Evolutionary conservation across 768 basidiomycete species (phyloP).

Genomic region (Crassisporium funariophilum): DNA sequence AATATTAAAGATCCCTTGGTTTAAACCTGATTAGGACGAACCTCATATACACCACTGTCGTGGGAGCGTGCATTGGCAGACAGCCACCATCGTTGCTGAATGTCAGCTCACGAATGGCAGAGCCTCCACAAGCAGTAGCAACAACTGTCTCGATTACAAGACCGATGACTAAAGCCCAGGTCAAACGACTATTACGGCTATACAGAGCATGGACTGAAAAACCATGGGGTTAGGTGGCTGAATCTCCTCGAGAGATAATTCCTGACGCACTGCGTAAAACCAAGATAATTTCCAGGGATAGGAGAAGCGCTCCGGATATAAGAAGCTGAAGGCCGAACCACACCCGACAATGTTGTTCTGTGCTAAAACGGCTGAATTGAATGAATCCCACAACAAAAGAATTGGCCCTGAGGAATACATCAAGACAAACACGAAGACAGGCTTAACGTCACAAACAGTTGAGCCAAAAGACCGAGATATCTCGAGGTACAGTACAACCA

Average conservation of each 20-base stretch:
- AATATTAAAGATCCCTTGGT: neutral
- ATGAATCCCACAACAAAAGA: constrained; percentile 11
- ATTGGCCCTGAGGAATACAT: constrained; percentile 5
- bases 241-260: neutral
- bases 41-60: constrained; percentile 8
- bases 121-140: neutral
- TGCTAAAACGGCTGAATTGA: constrained; percentile 7
- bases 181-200: too few species aligned
- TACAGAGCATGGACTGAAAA: constrained; percentile 8
- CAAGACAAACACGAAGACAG: neutral
- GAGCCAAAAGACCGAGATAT: constrained; percentile 12
- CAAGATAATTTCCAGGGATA: constrained; percentile 13
- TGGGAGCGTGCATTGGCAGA: neutral
- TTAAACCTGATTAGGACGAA: neutral
- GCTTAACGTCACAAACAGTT: constrained; percentile 1
- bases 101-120: neutral
- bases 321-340: constrained; percentile 14
- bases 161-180: too few species aligned
- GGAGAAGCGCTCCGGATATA: constrained; percentile 4
- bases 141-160: too few species aligned
- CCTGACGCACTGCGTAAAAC: constrained; percentile 9
- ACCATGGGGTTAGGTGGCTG: neutral
- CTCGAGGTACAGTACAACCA: constrained; percentile 7
- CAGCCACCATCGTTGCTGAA: neutral
- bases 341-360: constrained; percentile 8